Evolutionary conservation across 495 filamentous ascomycete species (phyloP).

Genomic region (Podospora appendiculata): DNA sequence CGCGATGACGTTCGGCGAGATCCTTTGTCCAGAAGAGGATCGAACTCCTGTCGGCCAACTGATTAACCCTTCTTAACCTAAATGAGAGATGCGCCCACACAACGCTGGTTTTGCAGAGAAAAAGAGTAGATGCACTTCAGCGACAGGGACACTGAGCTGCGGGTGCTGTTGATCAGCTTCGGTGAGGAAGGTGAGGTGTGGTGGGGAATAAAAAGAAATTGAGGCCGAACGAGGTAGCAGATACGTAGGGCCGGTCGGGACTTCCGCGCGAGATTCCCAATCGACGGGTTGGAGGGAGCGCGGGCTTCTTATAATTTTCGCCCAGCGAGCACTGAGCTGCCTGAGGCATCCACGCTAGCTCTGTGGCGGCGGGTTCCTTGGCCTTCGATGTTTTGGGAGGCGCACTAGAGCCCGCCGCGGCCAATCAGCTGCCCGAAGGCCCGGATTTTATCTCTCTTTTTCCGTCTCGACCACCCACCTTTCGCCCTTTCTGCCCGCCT

Average conservation of each 20-base stretch:
- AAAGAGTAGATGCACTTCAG: constrained; percentile 21
- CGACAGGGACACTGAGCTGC: constrained; percentile 26
- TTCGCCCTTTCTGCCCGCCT: constrained; percentile 5
- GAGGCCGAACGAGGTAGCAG: constrained; percentile 30
- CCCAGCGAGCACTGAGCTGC: constrained; percentile 7
- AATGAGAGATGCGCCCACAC: constrained; percentile 34
- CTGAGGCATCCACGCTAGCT: constrained; percentile 26
- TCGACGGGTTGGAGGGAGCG: constrained; percentile 36
- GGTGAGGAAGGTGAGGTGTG: constrained; percentile 20
- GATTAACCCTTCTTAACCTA: constrained; percentile 23
- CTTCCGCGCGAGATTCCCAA: constrained; percentile 39
- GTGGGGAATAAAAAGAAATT: constrained; percentile 25
- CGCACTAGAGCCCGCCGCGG: constrained; percentile 5
- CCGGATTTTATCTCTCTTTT: constrained; percentile 20
- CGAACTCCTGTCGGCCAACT: constrained; percentile 24
- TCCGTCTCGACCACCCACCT: constrained; percentile 9
- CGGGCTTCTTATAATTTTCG: constrained; percentile 42
- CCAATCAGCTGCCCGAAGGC: constrained; percentile 16
- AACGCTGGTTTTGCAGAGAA: constrained; percentile 15
- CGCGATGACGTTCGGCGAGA: constrained; percentile 14
- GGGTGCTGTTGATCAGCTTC: constrained; percentile 16
- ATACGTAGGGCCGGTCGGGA: constrained; percentile 41
- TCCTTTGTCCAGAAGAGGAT: constrained; percentile 24
- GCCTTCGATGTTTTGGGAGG: constrained; percentile 18
- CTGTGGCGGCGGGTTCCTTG: constrained; percentile 23